Percentiles rank a stretch among this genome's conserved stretches.
These are phyloP conservation scores for Backusella psychrophila DNA, from an alignment of 192 early-diverging fungal genomes.

Conservation along the genomic window DNA sequence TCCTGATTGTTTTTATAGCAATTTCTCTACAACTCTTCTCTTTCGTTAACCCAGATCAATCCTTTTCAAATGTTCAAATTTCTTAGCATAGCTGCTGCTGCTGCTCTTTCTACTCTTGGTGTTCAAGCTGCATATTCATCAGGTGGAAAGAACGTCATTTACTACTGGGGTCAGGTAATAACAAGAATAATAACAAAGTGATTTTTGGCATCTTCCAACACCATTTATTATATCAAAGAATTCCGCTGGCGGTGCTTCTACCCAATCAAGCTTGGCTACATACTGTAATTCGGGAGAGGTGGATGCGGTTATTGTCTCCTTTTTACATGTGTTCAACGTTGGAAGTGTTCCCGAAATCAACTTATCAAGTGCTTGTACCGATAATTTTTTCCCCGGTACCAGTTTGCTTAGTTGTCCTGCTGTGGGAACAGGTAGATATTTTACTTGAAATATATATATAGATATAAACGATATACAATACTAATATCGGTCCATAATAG, in stretches of 20 bases:
- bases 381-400: conserved; percentile 50
- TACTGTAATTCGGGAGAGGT: conserved; percentile 54
- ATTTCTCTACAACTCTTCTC: background rate
- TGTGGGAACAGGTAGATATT: conserved; percentile 43
- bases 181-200: background rate
- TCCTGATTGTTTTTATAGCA: background rate
- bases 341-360: conserved; percentile 62
- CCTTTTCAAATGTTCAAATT: background rate
- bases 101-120: background rate
- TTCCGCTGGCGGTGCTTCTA: conserved; percentile 15
- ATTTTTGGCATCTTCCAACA: background rate
- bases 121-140: conserved; percentile 11
- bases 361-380: conserved; percentile 65
- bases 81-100: background rate
- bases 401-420: conserved; percentile 65
- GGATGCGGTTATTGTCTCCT: conserved; percentile 59
- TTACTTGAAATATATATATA: background rate
- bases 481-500: conserved; percentile 16
- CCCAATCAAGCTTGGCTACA: conserved; percentile 37
- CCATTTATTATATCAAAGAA: conserved; percentile 21
- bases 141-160: background rate
- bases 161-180: conserved; percentile 20
- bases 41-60: background rate
- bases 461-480: background rate
- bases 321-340: conserved; percentile 61